Percentiles rank a stretch among this genome's conserved stretches.
These are phyloP conservation scores for Scedosporium minutisporum DNA, from an alignment of 2,329 filamentous ascomycete species.

Conservation along the genomic window DNA sequence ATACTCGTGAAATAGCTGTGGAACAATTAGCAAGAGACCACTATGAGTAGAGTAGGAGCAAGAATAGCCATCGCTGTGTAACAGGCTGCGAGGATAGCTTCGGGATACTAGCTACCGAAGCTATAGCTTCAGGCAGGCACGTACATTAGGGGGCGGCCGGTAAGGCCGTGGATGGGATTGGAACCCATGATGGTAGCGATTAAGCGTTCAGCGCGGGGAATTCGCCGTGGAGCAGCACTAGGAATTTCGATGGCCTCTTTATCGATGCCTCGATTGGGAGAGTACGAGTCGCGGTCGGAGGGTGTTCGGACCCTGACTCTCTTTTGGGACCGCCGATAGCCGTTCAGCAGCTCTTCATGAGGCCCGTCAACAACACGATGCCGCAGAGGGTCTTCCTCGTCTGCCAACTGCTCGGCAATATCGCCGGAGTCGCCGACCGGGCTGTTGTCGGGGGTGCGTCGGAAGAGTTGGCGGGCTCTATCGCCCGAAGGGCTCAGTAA, in stretches of 20 bases:
- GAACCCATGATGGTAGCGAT: slow-evolving; percentile 80
- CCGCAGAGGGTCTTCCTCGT: slow-evolving; percentile 72
- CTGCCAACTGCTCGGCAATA: slow-evolving; percentile 80
- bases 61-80: neutral
- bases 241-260: slow-evolving; percentile 82
- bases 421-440: slow-evolving; percentile 94
- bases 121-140: slow-evolving; percentile 14
- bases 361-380: slow-evolving; percentile 57
- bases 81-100: slow-evolving; percentile 10
- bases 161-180: slow-evolving; percentile 76
- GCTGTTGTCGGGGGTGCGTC: slow-evolving; percentile 42
- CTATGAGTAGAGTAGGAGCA: slow-evolving; percentile 8
- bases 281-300: slow-evolving; percentile 13
- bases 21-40: slow-evolving; percentile 10
- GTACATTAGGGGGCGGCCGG: slow-evolving; percentile 89
- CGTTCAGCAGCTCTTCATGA: slow-evolving; percentile 51
- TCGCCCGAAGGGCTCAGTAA: slow-evolving; percentile 2
- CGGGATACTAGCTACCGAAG: neutral
- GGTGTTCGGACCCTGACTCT: slow-evolving; percentile 16
- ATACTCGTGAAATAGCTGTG: slow-evolving; percentile 87
- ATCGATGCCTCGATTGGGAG: slow-evolving; percentile 28
- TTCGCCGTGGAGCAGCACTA: slow-evolving; percentile 49
- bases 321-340: slow-evolving; percentile 33
- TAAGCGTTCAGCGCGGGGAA: slow-evolving; percentile 58
- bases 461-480: slow-evolving; percentile 26